These are phyloP conservation scores for Podila horticola DNA, from an alignment of 192 early-diverging fungal genomes.

Conservation along the genomic window DNA sequence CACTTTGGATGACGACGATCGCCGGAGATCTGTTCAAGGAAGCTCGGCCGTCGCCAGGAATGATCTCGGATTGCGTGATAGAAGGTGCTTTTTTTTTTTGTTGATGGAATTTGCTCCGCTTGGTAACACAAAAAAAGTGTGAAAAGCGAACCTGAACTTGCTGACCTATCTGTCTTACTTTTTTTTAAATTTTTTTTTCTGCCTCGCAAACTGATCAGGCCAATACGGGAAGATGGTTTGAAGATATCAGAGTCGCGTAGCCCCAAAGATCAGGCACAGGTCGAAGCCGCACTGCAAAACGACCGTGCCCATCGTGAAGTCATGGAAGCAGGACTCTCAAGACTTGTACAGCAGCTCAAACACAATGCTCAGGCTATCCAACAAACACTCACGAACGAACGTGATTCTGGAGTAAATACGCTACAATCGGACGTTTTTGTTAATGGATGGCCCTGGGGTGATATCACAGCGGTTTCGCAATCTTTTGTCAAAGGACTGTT, in stretches of 20 bases:
- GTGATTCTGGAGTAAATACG: slow-evolving; percentile 20
- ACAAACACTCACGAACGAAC: slow-evolving; percentile 31
- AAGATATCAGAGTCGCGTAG: not conserved
- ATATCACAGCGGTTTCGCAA: too few species aligned
- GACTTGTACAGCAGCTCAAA: slow-evolving; percentile 32
- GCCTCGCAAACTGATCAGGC: not conserved
- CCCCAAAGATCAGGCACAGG: slow-evolving; percentile 15
- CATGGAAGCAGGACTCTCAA: slow-evolving; percentile 39
- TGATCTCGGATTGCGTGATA: not conserved
- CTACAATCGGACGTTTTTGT: not conserved
- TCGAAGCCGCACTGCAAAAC: slow-evolving; percentile 42
- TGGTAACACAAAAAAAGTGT: too few species aligned
- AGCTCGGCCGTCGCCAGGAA: not conserved
- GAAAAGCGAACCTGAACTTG: too few species aligned
- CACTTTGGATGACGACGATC: not conserved
- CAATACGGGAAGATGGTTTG: not conserved
- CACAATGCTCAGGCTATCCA: slow-evolving; percentile 48
- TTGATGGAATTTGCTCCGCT: not conserved
- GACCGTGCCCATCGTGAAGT: slow-evolving; percentile 37
- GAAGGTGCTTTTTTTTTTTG: not conserved
- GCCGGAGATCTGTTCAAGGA: not conserved
- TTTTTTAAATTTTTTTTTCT: not conserved
- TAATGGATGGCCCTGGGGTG: not conserved
- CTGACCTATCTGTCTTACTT: not conserved
- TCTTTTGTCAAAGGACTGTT: not conserved